These are phyloP conservation scores for Cydonia oblonga DNA, from an alignment of 331 rosid species.

Conservation along the genomic window DNA sequence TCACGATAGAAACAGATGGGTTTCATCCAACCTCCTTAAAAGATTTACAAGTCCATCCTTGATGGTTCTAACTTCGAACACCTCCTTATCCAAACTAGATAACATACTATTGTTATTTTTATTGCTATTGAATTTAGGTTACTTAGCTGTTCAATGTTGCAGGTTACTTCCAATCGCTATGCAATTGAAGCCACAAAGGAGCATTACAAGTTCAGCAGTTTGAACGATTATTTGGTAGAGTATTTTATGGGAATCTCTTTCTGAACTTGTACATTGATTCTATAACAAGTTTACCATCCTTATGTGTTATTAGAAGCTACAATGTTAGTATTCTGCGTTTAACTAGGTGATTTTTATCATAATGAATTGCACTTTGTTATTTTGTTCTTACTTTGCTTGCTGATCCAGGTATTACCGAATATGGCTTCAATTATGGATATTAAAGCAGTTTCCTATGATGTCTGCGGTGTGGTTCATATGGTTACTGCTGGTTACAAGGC, in stretches of 20 bases:
- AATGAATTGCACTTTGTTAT: background rate
- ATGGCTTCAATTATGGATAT: slow-evolving; percentile 87
- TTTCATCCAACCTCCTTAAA: background rate
- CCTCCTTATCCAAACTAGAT: background rate
- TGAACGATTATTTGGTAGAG: slow-evolving; percentile 69
- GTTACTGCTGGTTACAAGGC: slow-evolving; percentile 59
- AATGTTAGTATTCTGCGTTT: background rate
- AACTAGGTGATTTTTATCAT: background rate
- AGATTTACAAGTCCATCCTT: background rate
- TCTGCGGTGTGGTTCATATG: slow-evolving; percentile 76
- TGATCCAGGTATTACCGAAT: slow-evolving; percentile 82
- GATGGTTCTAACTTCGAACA: background rate
- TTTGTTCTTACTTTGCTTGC: slow-evolving; percentile 4
- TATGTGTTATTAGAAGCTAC: background rate
- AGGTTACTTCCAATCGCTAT: slow-evolving; percentile 87
- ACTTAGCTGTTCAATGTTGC: slow-evolving; percentile 18
- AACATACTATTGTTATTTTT: background rate
- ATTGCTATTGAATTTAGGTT: background rate
- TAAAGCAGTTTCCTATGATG: slow-evolving; percentile 63
- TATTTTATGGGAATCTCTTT: background rate
- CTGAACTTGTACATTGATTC: slow-evolving; percentile 1
- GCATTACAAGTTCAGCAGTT: slow-evolving; percentile 78
- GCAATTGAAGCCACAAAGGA: slow-evolving; percentile 75
- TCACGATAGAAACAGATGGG: background rate
- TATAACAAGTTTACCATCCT: slow-evolving; percentile 9